Conservation (phyloP, 192 early-diverging fungal genomes). For the Entrophospora sp. region DNA sequence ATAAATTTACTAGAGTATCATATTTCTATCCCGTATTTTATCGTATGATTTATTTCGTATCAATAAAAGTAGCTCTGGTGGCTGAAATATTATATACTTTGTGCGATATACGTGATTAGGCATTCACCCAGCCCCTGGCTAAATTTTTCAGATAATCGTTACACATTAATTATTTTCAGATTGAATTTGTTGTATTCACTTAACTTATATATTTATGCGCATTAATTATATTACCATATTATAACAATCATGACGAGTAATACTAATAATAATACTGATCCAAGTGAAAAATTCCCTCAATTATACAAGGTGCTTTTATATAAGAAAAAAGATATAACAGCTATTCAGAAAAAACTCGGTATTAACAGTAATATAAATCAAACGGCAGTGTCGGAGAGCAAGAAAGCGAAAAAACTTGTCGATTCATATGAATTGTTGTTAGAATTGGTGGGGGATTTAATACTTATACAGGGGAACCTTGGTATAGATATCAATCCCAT, state of each 20-base stretch:
- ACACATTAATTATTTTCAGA: too few relatives aligned
- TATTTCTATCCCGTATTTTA: background rate
- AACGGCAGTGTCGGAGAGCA: background rate
- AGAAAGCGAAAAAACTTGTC: too few relatives aligned
- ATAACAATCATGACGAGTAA: too few relatives aligned
- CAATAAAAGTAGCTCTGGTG: background rate
- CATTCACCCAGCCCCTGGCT: too few relatives aligned
- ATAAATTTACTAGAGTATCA: background rate
- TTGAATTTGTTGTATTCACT: background rate
- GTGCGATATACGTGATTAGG: background rate
- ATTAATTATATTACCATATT: too few relatives aligned
- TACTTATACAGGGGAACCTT: too few relatives aligned
- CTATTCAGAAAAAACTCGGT: too few relatives aligned
- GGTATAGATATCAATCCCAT: constrained; percentile 2
- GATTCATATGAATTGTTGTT: too few relatives aligned
- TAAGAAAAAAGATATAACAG: too few relatives aligned
- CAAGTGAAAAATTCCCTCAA: background rate
- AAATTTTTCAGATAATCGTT: too few relatives aligned
- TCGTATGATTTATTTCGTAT: background rate
- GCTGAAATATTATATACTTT: background rate
- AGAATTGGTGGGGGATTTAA: too few relatives aligned
- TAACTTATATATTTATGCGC: background rate
- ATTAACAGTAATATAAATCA: background rate
- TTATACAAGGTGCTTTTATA: background rate
- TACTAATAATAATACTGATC: constrained; percentile 4